Conservation (phyloP, 2,329 filamentous ascomycete species). For the Paracoccidioides lutzii region DNA sequence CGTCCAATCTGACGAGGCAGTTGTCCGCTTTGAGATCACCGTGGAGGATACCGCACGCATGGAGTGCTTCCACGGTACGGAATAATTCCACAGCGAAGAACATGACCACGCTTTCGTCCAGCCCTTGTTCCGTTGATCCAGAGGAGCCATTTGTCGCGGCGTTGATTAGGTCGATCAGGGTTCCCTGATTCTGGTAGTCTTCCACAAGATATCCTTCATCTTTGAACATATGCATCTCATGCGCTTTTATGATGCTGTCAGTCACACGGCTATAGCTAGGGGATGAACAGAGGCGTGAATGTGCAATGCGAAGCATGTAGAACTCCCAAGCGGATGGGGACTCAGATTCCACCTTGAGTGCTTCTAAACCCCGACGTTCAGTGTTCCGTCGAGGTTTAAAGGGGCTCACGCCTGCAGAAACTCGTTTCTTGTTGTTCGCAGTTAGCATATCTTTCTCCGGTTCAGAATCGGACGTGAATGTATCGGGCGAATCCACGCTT, state of each 20-base stretch:
- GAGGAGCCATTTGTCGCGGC: slow-evolving; percentile 46
- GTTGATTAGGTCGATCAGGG: slow-evolving; percentile 89
- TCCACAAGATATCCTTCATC: slow-evolving; percentile 85
- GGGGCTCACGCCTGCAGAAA: slow-evolving; percentile 34
- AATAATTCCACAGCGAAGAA: slow-evolving; percentile 89
- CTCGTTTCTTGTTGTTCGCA: slow-evolving; percentile 34
- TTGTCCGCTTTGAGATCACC: slow-evolving; percentile 95
- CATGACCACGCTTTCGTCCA: slow-evolving; percentile 89
- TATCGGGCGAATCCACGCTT: slow-evolving; percentile 44
- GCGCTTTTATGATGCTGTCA: slow-evolving; percentile 66
- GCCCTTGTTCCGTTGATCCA: slow-evolving; percentile 44
- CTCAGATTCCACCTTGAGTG: slow-evolving; percentile 78
- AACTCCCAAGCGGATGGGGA: slow-evolving; percentile 91
- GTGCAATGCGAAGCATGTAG: slow-evolving; percentile 77
- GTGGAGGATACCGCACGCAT: slow-evolving; percentile 67
- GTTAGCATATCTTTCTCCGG: slow-evolving; percentile 29
- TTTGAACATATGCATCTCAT: slow-evolving; percentile 83
- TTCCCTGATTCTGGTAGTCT: slow-evolving; percentile 78
- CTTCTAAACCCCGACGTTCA: slow-evolving; percentile 53
- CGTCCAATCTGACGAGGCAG: slow-evolving; percentile 75
- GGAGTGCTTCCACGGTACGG: slow-evolving; percentile 76
- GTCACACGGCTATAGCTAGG: slow-evolving; percentile 53
- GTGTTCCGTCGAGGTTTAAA: slow-evolving; percentile 13
- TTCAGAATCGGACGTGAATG: slow-evolving; percentile 22
- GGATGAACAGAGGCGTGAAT: slow-evolving; percentile 52